Evolutionary conservation across 2,329 filamentous ascomycete species (phyloP), one percentile per base, ranked within the genome.

Genomic region (Leptographium lundbergii): DNA sequence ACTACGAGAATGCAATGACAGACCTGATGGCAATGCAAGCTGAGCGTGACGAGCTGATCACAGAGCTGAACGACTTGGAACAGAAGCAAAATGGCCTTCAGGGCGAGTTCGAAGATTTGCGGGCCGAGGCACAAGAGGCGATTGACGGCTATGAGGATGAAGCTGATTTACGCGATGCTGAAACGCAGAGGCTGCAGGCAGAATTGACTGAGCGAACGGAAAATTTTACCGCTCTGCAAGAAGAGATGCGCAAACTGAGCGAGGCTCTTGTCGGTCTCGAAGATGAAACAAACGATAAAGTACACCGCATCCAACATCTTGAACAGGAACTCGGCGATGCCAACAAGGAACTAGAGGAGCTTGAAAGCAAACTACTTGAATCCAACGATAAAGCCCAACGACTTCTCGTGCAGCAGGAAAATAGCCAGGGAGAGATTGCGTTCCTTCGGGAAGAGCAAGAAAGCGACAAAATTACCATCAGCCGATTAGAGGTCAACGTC

Each of bases 401-500:
- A 57, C 79, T 97, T 3, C 86, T 88, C 4, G 89, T 99, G 36
- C 91, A 97, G 68, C 87, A 92, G 64, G 94, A 99, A 72, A 95
- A 89, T 6, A 87, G 88, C 59, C 92, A 96, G 66, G 87, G 87
- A 61, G 94, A 99, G 71, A 95, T 97, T 72, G 86, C 89, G 1
- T 99, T 99, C 79, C 72, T 99, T 56, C 86, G 94, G 1, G 94
- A 99, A 69, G 94, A 99, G 74, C 94, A 99, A 71, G 94, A 99
- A 72, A 84, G 82, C 22, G 94, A 99, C 76, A 99, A 99, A 79
- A 95, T 99, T 69, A 91, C 91, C 72, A 97, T 99, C 67, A 90
- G 92, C 45, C 91, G 97, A 67, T 78, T 97, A 9, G 91, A 97
- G 68, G 88, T 89, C 10, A 84, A 86, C 17, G 75, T 96, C 45